Evolutionary conservation across 257 asterid species (phyloP), one percentile per base, ranked within the genome.

Genomic region (Scutellaria barbata): DNA sequence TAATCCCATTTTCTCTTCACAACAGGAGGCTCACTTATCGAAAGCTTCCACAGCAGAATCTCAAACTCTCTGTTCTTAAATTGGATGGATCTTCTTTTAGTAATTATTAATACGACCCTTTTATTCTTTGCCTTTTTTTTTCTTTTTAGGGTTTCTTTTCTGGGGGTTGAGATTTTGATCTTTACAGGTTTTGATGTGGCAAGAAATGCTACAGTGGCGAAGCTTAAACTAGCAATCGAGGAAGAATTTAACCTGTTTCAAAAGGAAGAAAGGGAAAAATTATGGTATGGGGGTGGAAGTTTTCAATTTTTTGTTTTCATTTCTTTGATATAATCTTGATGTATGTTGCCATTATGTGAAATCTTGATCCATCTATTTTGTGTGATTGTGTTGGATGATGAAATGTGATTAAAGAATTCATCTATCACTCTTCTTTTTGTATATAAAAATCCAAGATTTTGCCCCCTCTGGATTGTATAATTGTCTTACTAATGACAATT

Each of bases 1-100:
- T 77, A 7, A 50, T 68, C 64, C 80, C 81, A 52, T 81, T 84
- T 25, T 76, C 83, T 11, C 63, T 74, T 7, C 20, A 54, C 63
- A 75, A 43, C 9, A 73, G 57, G 59, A 67, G 63, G 66, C 59
- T 47, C 10, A 37, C 71, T 9, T 88, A 88, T 76, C 74, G 78
- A 8, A 85, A 63, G 86, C 88, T 85, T 47, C 88, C 91, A 10
- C 53, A 70, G 35, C 83, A 74, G 73, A 81, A 62, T 47, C 83
- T 85, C 81, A 79, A 51, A 8, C 84, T 88, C 72, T 67, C 83
- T 59, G 84, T 88, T 57, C 86, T 79, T 69, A 85, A 85, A 81
- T 76, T 88, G 81, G 95, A 88, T 39, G 91, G 91, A 63, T 78
- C 87, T 46, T 84, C 82, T 52, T 85, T 88, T 22, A 67, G 95